phyloP scores from a whole-genome alignment of 306 rosid species.

The Cucurbita maxima region DNA sequence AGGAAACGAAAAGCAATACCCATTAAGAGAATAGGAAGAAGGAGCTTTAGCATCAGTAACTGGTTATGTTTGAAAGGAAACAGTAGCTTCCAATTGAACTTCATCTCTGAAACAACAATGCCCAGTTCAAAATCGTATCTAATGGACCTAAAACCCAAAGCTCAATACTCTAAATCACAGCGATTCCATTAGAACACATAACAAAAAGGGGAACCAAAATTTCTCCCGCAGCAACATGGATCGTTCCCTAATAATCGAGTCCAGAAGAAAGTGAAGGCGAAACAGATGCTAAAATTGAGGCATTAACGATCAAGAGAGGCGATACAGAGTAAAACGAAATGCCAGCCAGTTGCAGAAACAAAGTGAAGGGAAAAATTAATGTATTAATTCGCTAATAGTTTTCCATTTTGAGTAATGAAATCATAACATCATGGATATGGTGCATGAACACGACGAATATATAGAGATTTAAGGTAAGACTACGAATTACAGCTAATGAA shows the following conservation, averaged over 20 bases:
- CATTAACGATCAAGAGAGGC: not conserved
- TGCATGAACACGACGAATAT: not conserved
- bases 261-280: not conserved
- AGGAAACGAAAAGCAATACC: conserved; percentile 54
- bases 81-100: conserved; percentile 31
- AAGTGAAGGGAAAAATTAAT: not conserved
- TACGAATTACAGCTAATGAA: not conserved
- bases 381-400: not conserved
- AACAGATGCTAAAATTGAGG: not conserved
- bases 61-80: conserved; percentile 27
- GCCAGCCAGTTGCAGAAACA: not conserved
- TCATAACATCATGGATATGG: not conserved
- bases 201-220: not conserved
- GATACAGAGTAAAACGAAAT: not conserved
- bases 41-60: conserved; percentile 29
- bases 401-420: not conserved
- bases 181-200: not conserved
- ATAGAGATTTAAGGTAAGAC: not conserved
- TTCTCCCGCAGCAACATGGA: not conserved
- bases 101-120: conserved; percentile 20
- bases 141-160: not conserved
- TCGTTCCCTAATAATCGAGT: not conserved
- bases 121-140: not conserved
- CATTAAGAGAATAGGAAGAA: conserved; percentile 27
- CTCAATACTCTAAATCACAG: not conserved